A percentile compares a stretch with the other conserved stretches of the same genome.
Evolutionary conservation across 2,329 filamentous ascomycete genomes (phyloP).

Genomic region (Fusarium hainanense): DNA sequence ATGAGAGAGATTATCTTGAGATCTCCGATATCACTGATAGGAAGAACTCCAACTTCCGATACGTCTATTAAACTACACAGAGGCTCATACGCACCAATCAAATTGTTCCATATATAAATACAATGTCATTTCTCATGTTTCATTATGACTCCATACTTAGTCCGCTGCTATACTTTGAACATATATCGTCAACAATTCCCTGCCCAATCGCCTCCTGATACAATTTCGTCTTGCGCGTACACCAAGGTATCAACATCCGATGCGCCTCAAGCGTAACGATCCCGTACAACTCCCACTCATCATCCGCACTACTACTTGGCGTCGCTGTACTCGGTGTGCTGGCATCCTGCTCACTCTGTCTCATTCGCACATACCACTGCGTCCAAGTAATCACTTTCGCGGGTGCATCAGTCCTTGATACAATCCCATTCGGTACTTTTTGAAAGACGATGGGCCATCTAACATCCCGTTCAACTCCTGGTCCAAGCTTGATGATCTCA

Average conservation of each 20-base stretch:
- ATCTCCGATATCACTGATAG: slow-evolving; percentile 39
- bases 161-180: slow-evolving; percentile 7
- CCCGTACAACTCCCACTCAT: slow-evolving; percentile 48
- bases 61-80: slow-evolving; percentile 24
- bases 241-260: slow-evolving; percentile 49
- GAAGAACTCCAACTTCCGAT: slow-evolving; percentile 35
- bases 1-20: slow-evolving; percentile 4
- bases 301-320: slow-evolving; percentile 21
- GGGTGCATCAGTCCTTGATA: slow-evolving; percentile 54
- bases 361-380: slow-evolving; percentile 46
- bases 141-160: background rate
- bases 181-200: slow-evolving; percentile 25
- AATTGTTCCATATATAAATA: background rate
- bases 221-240: slow-evolving; percentile 36
- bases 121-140: background rate
- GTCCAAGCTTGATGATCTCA: slow-evolving; percentile 51
- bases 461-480: slow-evolving; percentile 54
- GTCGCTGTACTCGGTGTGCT: slow-evolving; percentile 39
- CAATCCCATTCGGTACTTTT: slow-evolving; percentile 53
- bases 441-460: slow-evolving; percentile 58
- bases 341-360: slow-evolving; percentile 4
- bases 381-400: slow-evolving; percentile 57
- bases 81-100: accelerated
- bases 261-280: slow-evolving; percentile 47
- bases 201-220: slow-evolving; percentile 21